Evolutionary conservation across 495 filamentous ascomycete genomes (phyloP), one percentile per base, ranked within the genome.

Genomic region (Cercophora scortea): DNA sequence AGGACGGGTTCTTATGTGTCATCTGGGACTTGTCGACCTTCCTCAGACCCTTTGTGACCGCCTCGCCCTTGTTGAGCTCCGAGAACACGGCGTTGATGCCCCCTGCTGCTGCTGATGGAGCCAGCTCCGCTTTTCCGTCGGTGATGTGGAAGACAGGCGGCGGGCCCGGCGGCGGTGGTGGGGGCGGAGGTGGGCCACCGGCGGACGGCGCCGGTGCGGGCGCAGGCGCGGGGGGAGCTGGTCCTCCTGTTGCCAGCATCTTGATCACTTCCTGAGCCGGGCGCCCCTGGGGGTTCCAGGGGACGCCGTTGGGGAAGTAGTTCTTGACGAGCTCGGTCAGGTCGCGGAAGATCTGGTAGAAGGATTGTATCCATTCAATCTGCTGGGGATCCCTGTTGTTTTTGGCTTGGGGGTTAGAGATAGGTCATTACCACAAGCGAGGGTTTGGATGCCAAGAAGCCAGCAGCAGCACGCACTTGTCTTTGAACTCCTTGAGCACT

Each of bases 1-100:
- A 76, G 17, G 81, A 80, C n/a, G 94, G 93, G 71, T 99, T 99
- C 75, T 96, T 97, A 75, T 99, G 93, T 44, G 93, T 97, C 90
- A 96, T 95, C 62, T 96, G 71, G 17, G 85, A 89, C 61, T 84
- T 88, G 70, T 95, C 90, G 32, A 99, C 93, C 73, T 95, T 99
- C 49, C 86, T 82, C 13, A 99, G 79, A 38, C 88, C 83, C 50
- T 85, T 81, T 12, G 93, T 99, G 55, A 99, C 87, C 18, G 76
- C 71, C 54, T 88, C 84, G 49, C 93, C 93, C 59, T 87, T 84
- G 68, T 95, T 97, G 54, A 99, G 77, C 54, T 96, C 83, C 50
- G 81, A 83, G 66, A 99, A 96, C 0, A 99, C 89, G 42, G 90
- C 87, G 40, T 79, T 77, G 71, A 95, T 84, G 42, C 90, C 88